Evolutionary conservation across 495 filamentous ascomycete genomes (phyloP).

Genomic region (Cercophora samala): DNA sequence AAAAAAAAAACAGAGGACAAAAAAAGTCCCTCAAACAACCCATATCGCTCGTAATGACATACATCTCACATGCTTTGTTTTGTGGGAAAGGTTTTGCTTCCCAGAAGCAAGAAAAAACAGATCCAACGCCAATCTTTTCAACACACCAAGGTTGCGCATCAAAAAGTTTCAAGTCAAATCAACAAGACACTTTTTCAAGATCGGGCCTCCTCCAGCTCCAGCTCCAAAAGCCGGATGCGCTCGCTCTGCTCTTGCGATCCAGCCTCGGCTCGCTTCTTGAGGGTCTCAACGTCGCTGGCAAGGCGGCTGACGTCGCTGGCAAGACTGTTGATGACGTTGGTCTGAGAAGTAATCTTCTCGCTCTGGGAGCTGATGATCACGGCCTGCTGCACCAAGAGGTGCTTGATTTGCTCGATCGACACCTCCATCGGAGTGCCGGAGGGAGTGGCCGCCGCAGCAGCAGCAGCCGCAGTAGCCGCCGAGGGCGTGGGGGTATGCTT

Average conservation of each 20-base stretch:
- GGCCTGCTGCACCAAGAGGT: slow-evolving; percentile 59
- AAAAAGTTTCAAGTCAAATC: background rate
- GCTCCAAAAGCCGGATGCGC: slow-evolving; percentile 64
- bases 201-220: slow-evolving; percentile 58
- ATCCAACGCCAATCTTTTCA: background rate
- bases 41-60: background rate
- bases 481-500: slow-evolving; percentile 19
- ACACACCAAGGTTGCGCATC: background rate
- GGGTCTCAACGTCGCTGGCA: slow-evolving; percentile 63
- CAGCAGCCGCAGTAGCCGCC: slow-evolving; percentile 16
- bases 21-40: too few relatives aligned
- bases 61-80: background rate
- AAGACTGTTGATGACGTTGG: slow-evolving; percentile 59
- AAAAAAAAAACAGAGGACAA: background rate
- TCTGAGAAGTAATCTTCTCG: slow-evolving; percentile 58
- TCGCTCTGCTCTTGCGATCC: slow-evolving; percentile 61
- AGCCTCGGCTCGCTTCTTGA: slow-evolving; percentile 63
- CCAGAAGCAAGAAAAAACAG: background rate
- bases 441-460: slow-evolving; percentile 23
- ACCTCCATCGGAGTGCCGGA: slow-evolving; percentile 36
- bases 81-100: background rate
- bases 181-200: slow-evolving; percentile 25
- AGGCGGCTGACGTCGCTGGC: slow-evolving; percentile 61
- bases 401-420: slow-evolving; percentile 60
- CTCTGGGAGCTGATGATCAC: slow-evolving; percentile 53